Base-by-base conservation (phyloP, 2,329 filamentous ascomycete species). In the Penicillium sp. region DNA sequence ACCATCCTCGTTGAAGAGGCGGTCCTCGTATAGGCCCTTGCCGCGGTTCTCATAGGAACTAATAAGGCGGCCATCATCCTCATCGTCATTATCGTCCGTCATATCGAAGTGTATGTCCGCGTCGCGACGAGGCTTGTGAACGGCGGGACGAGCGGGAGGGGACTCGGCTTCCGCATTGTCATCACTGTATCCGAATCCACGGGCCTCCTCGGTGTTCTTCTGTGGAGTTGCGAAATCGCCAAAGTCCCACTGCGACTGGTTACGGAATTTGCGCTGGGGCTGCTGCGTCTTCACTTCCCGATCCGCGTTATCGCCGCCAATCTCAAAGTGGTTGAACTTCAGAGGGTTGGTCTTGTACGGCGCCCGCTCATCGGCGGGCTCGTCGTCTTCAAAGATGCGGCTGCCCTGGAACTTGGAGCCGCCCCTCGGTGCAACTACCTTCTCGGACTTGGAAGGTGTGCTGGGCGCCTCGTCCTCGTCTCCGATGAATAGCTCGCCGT, bases 101-200 rank as follows among this genome's bases (percentile, higher is more conserved):
- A 97, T 85, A 63, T 95, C 88, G 72, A 97, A 97, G 76, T 98
- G 92, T 1, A 87, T 80, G 72, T 93, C 88, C 19, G 90, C 89
- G 70, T 96, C 91, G 45, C 88, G 91, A 61, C 94, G 91, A 40
- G 90, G 84, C 73, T 90, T 90, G 69, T 83, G 80, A 40, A 86
- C 82, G 37, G 85, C 81, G 14, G 86, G 83, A 7, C 63, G 87
- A 80, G 73, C 86, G 11, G 74, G 73, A 0, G 78, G 77, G 6
- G 76, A 72, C 26, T 74, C 68, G 8, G 63, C 52, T 19, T 89
- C 85, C 62, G 93, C 89, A 49, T 89, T 87, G 68, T 89, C 89
- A 52, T 89, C 87, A 68, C 89, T 89, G 87, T 91, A 96, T 62
- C 82, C 84, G 73, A 88, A 87, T 75, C 95, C 89, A 58, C 91